Base-by-base conservation (phyloP, 1,284 basidiomycete species). In the Pseudozyma flocculosa region DNA sequence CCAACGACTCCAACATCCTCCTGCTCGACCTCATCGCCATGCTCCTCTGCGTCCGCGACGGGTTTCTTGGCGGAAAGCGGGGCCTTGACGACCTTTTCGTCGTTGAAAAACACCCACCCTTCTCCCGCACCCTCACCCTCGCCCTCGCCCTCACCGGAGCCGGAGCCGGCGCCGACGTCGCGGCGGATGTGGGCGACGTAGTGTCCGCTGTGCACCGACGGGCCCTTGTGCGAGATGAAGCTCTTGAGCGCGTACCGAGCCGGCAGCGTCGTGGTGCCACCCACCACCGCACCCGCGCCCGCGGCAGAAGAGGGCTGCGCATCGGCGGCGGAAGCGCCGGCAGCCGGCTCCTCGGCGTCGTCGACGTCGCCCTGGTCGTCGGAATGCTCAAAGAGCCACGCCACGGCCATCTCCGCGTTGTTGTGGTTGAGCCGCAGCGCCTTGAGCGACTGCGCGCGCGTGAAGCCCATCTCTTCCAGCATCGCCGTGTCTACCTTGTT, bases 221-320 rank as follows among this genome's bases (percentile, higher is more conserved):
- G 89, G 0, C 93, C 94, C 72, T 96, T 97, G 82, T 98, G 94
- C 50, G 92, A 96, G 72, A 98, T 87, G 81, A 97, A 97, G 10
- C 89, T 89, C 78, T 92, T 90, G 29, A 96, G 84, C 37, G 81
- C 81, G 80, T 92, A 97, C 17, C 79, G 80, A 0, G 88, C 91
- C 0, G 93, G 93, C 0, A 92, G 81, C 2, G 58, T 43, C 15
- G 45, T 46, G 9, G 66, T 68, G 4, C 80, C 79, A 1, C 54
- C 57, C n/a, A 69, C 48, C 8, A 54, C 48, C 19, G 5, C 50
- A 8, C 10, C 30, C n/a, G 36, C 44, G 19, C 4, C 21, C 18
- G 40, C 22, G 18, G 17, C 21, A n/a, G n/a, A n/a, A n/a, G n/a
- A n/a, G n/a, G n/a, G n/a, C n/a, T n/a, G n/a, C n/a, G n/a, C n/a